phyloP scores from a whole-genome alignment of 192 early-diverging fungal species.

The Entrophospora sp. region DNA sequence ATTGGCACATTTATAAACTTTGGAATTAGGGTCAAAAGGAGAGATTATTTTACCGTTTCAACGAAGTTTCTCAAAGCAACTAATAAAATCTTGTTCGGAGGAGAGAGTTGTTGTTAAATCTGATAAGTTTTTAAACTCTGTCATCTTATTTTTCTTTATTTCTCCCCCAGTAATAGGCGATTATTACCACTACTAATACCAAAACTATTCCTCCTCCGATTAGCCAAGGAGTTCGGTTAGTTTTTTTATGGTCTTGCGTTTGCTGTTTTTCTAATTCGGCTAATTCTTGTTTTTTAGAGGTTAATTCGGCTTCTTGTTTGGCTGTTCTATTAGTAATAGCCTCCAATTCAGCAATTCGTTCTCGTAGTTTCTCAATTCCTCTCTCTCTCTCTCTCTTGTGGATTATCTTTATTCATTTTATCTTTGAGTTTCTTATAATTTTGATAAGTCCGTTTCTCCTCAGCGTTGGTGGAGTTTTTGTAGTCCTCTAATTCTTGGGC shows the following conservation, averaged over 20 bases:
- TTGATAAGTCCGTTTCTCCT: neutral
- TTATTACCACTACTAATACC: no score
- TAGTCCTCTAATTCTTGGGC: neutral
- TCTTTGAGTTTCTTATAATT: neutral
- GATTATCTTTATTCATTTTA: no score
- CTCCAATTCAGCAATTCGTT: neutral
- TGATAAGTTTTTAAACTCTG: no score
- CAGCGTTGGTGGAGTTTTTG: neutral
- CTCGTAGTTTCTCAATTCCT: neutral
- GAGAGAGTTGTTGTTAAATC: no score
- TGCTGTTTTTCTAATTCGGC: constrained; percentile 4
- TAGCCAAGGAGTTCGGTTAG: no score
- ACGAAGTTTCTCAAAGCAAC: neutral
- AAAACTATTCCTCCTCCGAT: no score
- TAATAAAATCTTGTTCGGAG: no score
- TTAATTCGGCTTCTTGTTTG: neutral
- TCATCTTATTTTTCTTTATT: no score
- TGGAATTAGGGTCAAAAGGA: constrained; percentile 8
- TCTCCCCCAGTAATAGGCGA: no score
- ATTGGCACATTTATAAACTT: no score
- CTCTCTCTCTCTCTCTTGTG: no score
- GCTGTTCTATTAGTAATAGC: neutral
- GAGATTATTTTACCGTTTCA: constrained; percentile 4
- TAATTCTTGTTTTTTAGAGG: neutral
- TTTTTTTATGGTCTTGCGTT: no score